Evolutionary conservation across 2,329 filamentous ascomycete species (phyloP).

Genomic region (Aspergillus oerlinghausenensis): DNA sequence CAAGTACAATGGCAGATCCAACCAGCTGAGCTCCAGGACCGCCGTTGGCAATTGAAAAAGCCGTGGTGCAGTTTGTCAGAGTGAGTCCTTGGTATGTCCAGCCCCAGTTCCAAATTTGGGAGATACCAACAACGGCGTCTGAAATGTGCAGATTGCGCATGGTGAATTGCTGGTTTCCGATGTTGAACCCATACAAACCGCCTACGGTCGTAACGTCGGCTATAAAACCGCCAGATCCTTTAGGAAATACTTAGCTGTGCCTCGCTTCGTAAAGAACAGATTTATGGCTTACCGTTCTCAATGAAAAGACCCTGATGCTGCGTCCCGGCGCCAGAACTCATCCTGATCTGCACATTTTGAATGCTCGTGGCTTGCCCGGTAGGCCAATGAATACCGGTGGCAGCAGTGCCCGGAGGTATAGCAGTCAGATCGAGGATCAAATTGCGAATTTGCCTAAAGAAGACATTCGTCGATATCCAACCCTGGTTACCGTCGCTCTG

Average conservation of each 20-base stretch:
- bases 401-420: conserved; percentile 26
- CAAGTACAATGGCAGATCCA: conserved; percentile 55
- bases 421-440: conserved; percentile 56
- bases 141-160: conserved; percentile 54
- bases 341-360: conserved; percentile 58
- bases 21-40: conserved; percentile 42
- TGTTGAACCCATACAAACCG: conserved; percentile 55
- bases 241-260: neutral
- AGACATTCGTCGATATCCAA: conserved; percentile 53
- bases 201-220: conserved; percentile 58
- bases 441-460: conserved; percentile 62
- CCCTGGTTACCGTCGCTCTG: conserved; percentile 36
- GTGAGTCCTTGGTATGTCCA: conserved; percentile 51
- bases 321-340: conserved; percentile 44
- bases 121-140: conserved; percentile 50
- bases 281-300: conserved; percentile 46
- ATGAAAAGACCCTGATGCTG: conserved; percentile 57
- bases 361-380: conserved; percentile 55
- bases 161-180: conserved; percentile 64
- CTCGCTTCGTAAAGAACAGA: neutral
- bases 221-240: conserved; percentile 56
- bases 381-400: conserved; percentile 50
- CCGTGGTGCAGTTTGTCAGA: conserved; percentile 51
- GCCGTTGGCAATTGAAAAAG: conserved; percentile 47
- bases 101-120: conserved; percentile 57